Evolutionary conservation across 352 stramenopile species (phyloP), one percentile per base, ranked within the genome.

Genomic region (Phytophthora pistaciae): DNA sequence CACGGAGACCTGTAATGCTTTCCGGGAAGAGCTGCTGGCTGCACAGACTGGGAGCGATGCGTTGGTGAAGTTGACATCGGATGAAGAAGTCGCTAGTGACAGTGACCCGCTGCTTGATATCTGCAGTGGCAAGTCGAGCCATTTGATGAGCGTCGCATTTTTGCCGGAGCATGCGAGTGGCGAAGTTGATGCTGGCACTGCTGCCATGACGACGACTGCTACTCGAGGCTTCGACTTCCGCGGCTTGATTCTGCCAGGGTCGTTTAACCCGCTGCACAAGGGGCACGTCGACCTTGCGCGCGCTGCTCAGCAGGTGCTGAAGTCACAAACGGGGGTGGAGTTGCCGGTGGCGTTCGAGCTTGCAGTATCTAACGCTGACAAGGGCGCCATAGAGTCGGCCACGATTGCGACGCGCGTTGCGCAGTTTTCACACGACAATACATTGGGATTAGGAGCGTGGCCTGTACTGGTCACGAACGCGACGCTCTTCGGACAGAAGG

Each of bases 191-290:
- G 50, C 57, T 2, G 21, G 11, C 25, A 29, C 25, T 38, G n/a
- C 29, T 21, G 21, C 16, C 57, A 49, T 56, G 7, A 66, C 59
- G 14, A 53, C 80, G 14, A 53, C 80, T 10, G 69, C 60, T 25
- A 61, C 81, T 1, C 69, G 60, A 48, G 69, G 72, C 16, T 77
- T 94, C 23, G 76, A 68, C 20, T 91, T 93, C 54, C 74, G 77
- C 7, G 88, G 82, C 50, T 54, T 96, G 44, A 73, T 96, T 6
- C 60, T 97, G 5, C 78, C 89, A 4, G 90, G 90, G 1, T 96
- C 86, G 3, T 97, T 97, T 65, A 97, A 97, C 50, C 90, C 90
- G 13, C 59, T 97, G 42, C 90, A 97, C 31, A 62, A 83, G 11
- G 90, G 90, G 20, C 89, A 97, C 54, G 64, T 93, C 6, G 80